Conservation (phyloP, 495 filamentous ascomycete species). For the Aspergillus mulundensis region DNA sequence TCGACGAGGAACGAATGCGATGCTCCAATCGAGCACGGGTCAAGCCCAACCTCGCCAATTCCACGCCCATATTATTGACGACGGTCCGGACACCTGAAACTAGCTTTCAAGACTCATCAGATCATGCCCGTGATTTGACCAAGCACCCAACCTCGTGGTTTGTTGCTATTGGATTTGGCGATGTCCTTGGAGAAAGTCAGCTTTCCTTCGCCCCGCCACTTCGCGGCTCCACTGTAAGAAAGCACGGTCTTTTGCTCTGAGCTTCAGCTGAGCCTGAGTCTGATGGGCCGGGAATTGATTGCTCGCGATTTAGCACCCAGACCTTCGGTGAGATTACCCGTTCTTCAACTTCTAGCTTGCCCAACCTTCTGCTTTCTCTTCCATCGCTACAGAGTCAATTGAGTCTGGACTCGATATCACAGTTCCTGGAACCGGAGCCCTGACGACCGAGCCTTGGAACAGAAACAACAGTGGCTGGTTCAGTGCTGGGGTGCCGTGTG, state of each 20-base stretch:
- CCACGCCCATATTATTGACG: not conserved
- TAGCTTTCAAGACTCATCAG: not conserved
- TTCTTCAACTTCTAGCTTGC: not conserved
- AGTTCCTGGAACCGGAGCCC: not conserved
- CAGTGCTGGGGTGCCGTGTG: conserved; percentile 16
- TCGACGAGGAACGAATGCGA: conserved; percentile 6
- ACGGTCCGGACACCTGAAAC: not conserved
- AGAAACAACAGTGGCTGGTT: conserved; percentile 8
- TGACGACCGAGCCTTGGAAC: not conserved
- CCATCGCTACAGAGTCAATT: not conserved
- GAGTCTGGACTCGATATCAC: not conserved
- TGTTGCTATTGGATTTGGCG: conserved; percentile 5
- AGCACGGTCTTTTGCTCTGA: conserved; percentile 3
- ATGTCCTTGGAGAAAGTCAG: not conserved
- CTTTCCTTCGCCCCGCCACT: conserved; percentile 5
- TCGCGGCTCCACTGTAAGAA: conserved; percentile 1
- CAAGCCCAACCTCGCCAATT: not conserved
- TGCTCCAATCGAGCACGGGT: conserved; percentile 8
- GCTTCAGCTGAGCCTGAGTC: not conserved
- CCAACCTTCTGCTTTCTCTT: not conserved
- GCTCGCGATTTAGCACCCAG: not conserved
- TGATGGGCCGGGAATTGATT: not conserved
- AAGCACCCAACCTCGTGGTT: conserved; percentile 2
- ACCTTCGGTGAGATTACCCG: not conserved
- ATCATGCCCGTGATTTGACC: not conserved